Evolutionary conservation across 2,329 filamentous ascomycete genomes (phyloP), one percentile per base, ranked within the genome.

Genomic region (Sclerotinia sclerotiorum): DNA sequence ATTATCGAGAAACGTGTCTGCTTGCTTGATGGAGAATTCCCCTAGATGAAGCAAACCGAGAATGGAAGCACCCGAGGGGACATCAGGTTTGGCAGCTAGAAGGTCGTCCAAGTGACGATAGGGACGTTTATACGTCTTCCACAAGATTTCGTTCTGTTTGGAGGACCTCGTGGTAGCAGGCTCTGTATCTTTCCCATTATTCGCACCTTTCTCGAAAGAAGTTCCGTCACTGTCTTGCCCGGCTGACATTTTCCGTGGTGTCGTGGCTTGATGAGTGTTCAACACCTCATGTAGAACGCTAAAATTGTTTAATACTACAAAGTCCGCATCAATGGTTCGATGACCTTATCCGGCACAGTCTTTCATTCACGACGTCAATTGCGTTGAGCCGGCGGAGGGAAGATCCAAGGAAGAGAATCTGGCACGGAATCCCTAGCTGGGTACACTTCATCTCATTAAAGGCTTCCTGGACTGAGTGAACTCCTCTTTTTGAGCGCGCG

Each of bases 1-100:
- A 29, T 68, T 27, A 5, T 56, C 44, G 29, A 63, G 24, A 39
- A 64, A 64, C 2, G 48, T 54, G 24, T 68, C 39, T 27, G 66
- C 57, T 48, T 64, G 49, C 17, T 56, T 64, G 15, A 39, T 48
- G 1, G 48, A 48, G 24, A 24, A 55, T 2, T 68, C 35, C 24
- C 21, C 66, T 13, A 49, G 11, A 64, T 63, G 48, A 46, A 68
- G 58, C 24, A 64, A 35, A 1, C 57, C 66, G 8, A n/a, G 27
- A 13, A 64, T 27, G 2, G 57, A 64, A 15, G 49, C 44, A 8
- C 48, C 58, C 6, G 48, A 24, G 15, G 65, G 56, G 10, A 67
- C 44, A 39, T 68, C 49, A 7, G 58, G 58, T 39, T 35, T 44
- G 2, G 35, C 21, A 15, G 49, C 58, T 5, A 64, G 19, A 13